A percentile compares a stretch with the other conserved stretches of the same genome.
These are phyloP conservation scores for Nematocida ausubeli DNA, from an alignment of 371 early-diverging fungal genomes.

Conservation along the genomic window DNA sequence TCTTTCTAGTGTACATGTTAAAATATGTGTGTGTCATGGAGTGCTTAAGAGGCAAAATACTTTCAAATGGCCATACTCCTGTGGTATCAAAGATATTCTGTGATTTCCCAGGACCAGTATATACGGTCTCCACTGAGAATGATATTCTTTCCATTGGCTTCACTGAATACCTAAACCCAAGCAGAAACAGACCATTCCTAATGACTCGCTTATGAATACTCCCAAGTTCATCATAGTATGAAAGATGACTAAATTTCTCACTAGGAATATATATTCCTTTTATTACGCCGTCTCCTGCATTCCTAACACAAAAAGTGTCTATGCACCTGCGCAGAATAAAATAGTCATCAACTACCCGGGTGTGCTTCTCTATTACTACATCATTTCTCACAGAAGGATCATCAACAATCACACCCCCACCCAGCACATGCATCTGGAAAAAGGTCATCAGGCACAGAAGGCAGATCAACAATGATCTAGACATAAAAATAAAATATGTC, in stretches of 20 bases:
- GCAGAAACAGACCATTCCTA: neutral
- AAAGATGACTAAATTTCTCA: neutral
- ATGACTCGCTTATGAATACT: slow-evolving; percentile 1
- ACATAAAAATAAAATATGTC: no score
- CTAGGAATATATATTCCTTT: neutral
- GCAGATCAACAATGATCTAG: no score
- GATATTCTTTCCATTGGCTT: slow-evolving; percentile 16
- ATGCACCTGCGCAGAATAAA: neutral
- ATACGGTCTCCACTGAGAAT: slow-evolving; percentile 28
- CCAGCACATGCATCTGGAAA: neutral
- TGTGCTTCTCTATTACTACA: slow-evolving; percentile 3
- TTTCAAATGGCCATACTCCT: neutral
- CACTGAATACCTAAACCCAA: slow-evolving; percentile 38
- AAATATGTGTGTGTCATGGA: neutral
- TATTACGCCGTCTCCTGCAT: neutral
- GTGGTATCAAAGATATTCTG: neutral
- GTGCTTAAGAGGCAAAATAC: neutral
- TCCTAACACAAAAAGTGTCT: neutral
- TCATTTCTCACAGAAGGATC: neutral
- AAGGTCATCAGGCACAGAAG: neutral
- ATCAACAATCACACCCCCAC: neutral
- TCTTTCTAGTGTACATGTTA: neutral
- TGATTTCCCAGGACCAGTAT: neutral
- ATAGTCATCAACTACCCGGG: slow-evolving; percentile 11
- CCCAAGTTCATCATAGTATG: slow-evolving; percentile 41